phyloP scores from a whole-genome alignment of 345 rosid genomes.

The Bretschneidera sinensis region DNA sequence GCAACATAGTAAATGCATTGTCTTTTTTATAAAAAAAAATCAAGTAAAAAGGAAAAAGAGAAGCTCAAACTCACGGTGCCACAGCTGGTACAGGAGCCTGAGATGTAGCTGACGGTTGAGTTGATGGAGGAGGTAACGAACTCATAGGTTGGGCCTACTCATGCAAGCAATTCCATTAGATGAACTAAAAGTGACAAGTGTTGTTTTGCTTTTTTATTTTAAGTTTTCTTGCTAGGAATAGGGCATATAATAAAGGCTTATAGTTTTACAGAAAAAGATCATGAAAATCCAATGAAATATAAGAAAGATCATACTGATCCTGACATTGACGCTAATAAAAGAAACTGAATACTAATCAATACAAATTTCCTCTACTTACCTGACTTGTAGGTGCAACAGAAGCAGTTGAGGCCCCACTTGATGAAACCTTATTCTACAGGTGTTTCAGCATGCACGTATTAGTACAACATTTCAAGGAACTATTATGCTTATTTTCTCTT shows the following conservation, averaged over 20 bases:
- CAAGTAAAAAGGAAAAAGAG: not conserved
- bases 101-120: conserved; percentile 32
- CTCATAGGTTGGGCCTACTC: conserved; percentile 46
- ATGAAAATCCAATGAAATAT: not conserved
- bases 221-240: too few relatives aligned
- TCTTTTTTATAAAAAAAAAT: too few relatives aligned
- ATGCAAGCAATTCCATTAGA: conserved; percentile 6
- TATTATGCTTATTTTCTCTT: too few relatives aligned
- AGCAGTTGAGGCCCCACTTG: conserved; percentile 52
- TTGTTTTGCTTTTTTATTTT: conserved; percentile 6
- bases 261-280: conserved; percentile 2
- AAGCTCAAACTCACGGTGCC: conserved; percentile 35
- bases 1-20: too few relatives aligned
- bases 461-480: too few relatives aligned
- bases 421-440: conserved; percentile 54
- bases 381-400: conserved; percentile 43
- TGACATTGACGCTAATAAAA: too few relatives aligned
- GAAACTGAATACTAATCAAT: too few relatives aligned
- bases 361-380: conserved; percentile 34
- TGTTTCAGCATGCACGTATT: too few relatives aligned
- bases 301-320: too few relatives aligned
- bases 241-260: conserved; percentile 2
- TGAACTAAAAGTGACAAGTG: conserved; percentile 4
- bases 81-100: conserved; percentile 40
- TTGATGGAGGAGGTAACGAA: conserved; percentile 22